phyloP scores from a whole-genome alignment of 139 green algal genomes.

The Chlamydomonas eustigma region DNA sequence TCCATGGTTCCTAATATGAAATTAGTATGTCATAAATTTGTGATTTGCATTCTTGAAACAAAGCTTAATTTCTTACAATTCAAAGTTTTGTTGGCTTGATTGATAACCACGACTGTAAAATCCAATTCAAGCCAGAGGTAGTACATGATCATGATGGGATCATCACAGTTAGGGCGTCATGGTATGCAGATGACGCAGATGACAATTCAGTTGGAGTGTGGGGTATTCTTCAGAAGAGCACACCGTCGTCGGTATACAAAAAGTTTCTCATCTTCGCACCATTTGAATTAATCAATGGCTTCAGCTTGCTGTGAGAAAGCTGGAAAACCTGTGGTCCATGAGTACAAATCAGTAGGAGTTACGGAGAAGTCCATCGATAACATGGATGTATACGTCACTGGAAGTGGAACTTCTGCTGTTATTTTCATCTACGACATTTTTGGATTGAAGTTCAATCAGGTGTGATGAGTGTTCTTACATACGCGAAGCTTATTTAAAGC shows the following conservation, averaged over 20 bases:
- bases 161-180: no score
- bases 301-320: neutral
- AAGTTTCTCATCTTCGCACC: neutral
- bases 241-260: neutral
- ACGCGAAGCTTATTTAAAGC: no score
- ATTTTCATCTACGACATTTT: constrained; percentile 38
- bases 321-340: neutral
- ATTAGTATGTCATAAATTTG: no score
- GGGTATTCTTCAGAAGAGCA: neutral
- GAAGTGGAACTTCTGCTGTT: constrained; percentile 6
- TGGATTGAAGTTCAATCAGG: constrained; percentile 30
- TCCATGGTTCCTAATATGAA: no score
- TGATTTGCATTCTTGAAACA: no score
- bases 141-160: neutral
- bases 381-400: constrained; percentile 24
- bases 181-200: neutral
- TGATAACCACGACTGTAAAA: no score
- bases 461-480: neutral
- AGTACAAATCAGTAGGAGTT: constrained; percentile 18
- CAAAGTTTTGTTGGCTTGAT: no score
- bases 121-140: no score
- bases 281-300: neutral
- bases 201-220: neutral
- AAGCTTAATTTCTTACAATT: no score
- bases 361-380: constrained; percentile 2